Evolutionary conservation across 2,329 filamentous ascomycete species (phyloP).

Genomic region (Phyllosticta capitalensis): DNA sequence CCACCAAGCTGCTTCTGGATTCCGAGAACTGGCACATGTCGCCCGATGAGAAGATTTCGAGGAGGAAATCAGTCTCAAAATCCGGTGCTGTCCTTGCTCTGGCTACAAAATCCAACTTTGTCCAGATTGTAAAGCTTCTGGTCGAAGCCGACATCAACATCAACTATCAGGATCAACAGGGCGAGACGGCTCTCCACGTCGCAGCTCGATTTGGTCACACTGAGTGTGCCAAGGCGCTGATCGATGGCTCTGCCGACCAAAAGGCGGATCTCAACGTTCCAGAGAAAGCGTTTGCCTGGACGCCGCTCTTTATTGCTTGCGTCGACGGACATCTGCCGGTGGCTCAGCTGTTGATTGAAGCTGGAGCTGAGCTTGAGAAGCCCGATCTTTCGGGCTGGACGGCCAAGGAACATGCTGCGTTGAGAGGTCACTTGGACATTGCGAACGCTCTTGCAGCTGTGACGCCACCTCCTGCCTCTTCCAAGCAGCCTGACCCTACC

Average conservation of each 20-base stretch:
- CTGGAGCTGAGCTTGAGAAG: conserved; percentile 65
- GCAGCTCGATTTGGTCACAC: conserved; percentile 82
- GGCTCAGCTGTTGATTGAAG: conserved; percentile 66
- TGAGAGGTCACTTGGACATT: conserved; percentile 80
- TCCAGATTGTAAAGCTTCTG: conserved; percentile 73
- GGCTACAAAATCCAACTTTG: conserved; percentile 80
- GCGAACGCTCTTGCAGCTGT: conserved; percentile 57
- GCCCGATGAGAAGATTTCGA: conserved; percentile 51
- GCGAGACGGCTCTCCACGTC: conserved; percentile 85
- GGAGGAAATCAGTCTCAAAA: conserved; percentile 63
- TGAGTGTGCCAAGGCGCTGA: conserved; percentile 66
- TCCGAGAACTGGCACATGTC: conserved; percentile 68
- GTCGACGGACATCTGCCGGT: conserved; percentile 76
- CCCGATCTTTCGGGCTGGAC: conserved; percentile 88
- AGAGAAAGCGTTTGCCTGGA: conserved; percentile 87
- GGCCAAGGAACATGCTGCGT: conserved; percentile 80
- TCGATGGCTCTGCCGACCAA: conserved; percentile 61
- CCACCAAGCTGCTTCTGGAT: conserved; percentile 70
- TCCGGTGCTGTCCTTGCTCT: conserved; percentile 83
- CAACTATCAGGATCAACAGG: conserved; percentile 83
- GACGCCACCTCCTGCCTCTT: conserved; percentile 30
- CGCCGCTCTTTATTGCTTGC: conserved; percentile 83
- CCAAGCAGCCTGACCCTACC: conserved; percentile 14
- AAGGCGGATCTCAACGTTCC: conserved; percentile 66
- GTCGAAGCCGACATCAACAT: conserved; percentile 87